phyloP scores from a whole-genome alignment of 768 basidiomycete genomes.

The Cystobasidium tubakii region DNA sequence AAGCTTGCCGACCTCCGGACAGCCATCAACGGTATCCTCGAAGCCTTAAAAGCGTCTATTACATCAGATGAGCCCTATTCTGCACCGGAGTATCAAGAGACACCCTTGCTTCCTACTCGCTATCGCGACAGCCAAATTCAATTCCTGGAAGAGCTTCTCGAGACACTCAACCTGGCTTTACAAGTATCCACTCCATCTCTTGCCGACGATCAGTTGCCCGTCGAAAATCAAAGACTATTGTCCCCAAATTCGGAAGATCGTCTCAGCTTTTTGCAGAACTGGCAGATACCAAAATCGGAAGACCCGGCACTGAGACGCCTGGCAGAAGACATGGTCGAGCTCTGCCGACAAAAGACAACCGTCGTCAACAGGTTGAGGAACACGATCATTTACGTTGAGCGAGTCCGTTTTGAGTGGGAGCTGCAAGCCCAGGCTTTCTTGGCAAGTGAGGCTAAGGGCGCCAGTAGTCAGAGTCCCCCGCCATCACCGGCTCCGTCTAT shows the following conservation, averaged over 20 bases:
- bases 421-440: constrained; percentile 68
- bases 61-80: constrained; percentile 48
- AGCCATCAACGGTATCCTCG: constrained; percentile 70
- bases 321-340: constrained; percentile 75
- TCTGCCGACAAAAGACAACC: constrained; percentile 88
- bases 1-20: constrained; percentile 77
- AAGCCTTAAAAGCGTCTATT: constrained; percentile 43
- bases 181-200: constrained; percentile 81
- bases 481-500: constrained; percentile 18
- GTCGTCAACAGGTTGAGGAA: constrained; percentile 93
- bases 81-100: constrained; percentile 2
- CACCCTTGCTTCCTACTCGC: not conserved
- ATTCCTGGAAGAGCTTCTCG: constrained; percentile 77
- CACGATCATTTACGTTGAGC: constrained; percentile 92
- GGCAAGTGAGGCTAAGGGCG: constrained; percentile 49
- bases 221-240: constrained; percentile 82
- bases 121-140: constrained; percentile 52
- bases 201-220: constrained; percentile 80
- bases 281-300: constrained; percentile 77
- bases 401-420: constrained; percentile 95
- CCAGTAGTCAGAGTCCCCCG: constrained; percentile 45
- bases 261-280: constrained; percentile 72
- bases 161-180: constrained; percentile 69
- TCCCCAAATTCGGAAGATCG: constrained; percentile 84
- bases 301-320: constrained; percentile 78